Evolutionary conservation across 208 protist genomes (phyloP), one percentile per base, ranked within the genome.

Genomic region (Acanthamoeba sp.): DNA sequence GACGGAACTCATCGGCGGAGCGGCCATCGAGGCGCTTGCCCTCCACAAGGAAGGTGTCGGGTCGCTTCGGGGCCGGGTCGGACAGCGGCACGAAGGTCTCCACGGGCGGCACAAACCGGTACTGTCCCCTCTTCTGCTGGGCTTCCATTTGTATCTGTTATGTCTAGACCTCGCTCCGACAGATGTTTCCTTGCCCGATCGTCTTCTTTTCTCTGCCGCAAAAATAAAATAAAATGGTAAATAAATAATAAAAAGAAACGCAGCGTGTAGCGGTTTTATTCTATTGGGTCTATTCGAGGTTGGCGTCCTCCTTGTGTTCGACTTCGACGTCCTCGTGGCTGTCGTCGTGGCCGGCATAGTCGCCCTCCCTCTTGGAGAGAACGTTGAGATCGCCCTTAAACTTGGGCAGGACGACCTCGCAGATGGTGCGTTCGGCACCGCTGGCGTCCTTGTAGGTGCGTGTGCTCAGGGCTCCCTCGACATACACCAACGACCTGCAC

Each of bases 1-100:
- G 48, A 24, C 84, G 84, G 32, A 91, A 91, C 50, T 91, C 55
- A 91, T 91, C 84, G 34, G 55, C 16, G 34, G 84, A 55, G 50
- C 84, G 50, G 48, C 84, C 84, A 91, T 91, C 84, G 20, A 29
- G n/a, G 27, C 84, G 84, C 34, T 42, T 91, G 59, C 59, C 59
- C 32, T 91, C 59, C 2, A 45, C 36, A 12, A 91, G 14, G 55
- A 91, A 71, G 16, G 84, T 14, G 16, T 91, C 84, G 32, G 55
- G 84, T 38, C 59, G 84, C 52, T 66, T 91, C 24, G 59, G 34
- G 36, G 57, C 32, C 0, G 55, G 18, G 5, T 91, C 55, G n/a
- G 59, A 12, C 7, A 42, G 50, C 12, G 84, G 84, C 18, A 91
- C 59, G 32, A 64, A 71, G 34, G 84, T 91, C 9, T 91, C 84